Percentiles rank a stretch among this genome's conserved stretches.
phyloP scores from a whole-genome alignment of 2,329 filamentous ascomycete genomes.

The Nemania sp. region DNA sequence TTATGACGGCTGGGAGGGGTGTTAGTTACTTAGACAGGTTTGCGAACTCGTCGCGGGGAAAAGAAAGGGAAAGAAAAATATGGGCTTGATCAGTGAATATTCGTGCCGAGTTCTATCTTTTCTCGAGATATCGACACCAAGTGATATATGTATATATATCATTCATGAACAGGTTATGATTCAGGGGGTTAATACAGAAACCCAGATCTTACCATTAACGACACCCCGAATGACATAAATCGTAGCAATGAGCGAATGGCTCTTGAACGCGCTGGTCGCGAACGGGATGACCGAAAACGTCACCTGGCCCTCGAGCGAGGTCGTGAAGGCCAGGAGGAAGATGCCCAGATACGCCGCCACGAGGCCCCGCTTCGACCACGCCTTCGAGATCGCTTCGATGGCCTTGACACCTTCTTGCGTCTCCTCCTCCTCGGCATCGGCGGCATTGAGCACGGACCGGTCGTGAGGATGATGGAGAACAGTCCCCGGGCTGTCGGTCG shows the following conservation, averaged over 20 bases:
- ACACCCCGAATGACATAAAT: conserved; percentile 26
- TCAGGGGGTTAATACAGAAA: too few species aligned
- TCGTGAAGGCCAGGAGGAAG: conserved; percentile 65
- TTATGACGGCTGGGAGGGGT: conserved; percentile 53
- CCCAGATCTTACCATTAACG: conserved; percentile 19
- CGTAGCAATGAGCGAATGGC: conserved; percentile 27
- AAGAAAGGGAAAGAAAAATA: too few species aligned
- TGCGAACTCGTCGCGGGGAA: too few species aligned
- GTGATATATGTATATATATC: background rate
- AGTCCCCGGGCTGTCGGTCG: too few species aligned
- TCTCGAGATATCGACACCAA: too few species aligned
- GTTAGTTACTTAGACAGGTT: background rate
- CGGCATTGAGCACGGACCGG: too few species aligned
- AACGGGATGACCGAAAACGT: conserved; percentile 63
- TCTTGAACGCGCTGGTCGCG: conserved; percentile 28
- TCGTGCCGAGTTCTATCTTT: too few species aligned
- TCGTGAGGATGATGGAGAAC: too few species aligned
- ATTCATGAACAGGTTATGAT: background rate
- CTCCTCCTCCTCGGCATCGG: conserved; percentile 3
- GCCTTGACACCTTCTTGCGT: conserved; percentile 39
- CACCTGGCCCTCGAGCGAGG: conserved; percentile 68
- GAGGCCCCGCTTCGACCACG: conserved; percentile 39
- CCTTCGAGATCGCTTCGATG: conserved; percentile 40
- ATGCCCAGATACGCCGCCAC: conserved; percentile 42
- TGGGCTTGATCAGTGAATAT: too few species aligned